Evolutionary conservation across 2,329 filamentous ascomycete genomes (phyloP).

Genomic region (Aspergillus nomiae): DNA sequence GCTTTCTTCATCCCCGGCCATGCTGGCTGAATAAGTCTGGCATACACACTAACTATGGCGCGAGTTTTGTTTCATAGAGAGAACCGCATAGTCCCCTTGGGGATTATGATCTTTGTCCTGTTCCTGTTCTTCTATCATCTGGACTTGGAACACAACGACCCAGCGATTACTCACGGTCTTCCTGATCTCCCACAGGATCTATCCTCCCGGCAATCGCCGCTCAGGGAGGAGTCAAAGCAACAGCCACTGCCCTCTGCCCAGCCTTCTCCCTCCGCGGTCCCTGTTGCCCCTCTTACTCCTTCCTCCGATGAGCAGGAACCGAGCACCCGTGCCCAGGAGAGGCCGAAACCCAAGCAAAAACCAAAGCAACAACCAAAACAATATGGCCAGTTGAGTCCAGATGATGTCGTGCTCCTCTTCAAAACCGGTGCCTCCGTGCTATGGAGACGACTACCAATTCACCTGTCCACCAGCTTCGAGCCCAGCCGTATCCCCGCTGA

Average conservation of each 20-base stretch:
- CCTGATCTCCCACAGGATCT: not conserved
- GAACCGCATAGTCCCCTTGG: slow-evolving; percentile 27
- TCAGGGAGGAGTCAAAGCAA: not conserved
- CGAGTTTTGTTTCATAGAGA: slow-evolving; percentile 24
- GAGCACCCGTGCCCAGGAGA: not conserved
- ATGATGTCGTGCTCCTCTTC: slow-evolving; percentile 19
- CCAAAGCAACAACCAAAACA: not conserved
- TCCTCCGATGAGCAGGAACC: not conserved
- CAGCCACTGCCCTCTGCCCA: not conserved
- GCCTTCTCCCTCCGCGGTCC: not conserved
- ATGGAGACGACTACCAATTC: slow-evolving; percentile 30
- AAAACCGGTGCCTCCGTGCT: slow-evolving; percentile 30
- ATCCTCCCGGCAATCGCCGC: not conserved
- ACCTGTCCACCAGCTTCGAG: slow-evolving; percentile 27
- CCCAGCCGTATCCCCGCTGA: slow-evolving; percentile 23
- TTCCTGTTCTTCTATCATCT: slow-evolving; percentile 27
- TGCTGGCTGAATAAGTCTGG: not conserved
- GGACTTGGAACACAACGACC: slow-evolving; percentile 21
- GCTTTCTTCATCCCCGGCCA: not conserved
- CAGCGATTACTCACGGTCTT: not conserved
- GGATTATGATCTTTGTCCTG: slow-evolving; percentile 25
- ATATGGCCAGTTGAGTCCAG: not conserved
- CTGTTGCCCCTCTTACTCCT: not conserved
- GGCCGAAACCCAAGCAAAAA: not conserved
- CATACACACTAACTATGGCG: slow-evolving; percentile 9